Evolutionary conservation across 495 filamentous ascomycete species (phyloP), one percentile per base, ranked within the genome.

Genomic region (Tuber magnatum): DNA sequence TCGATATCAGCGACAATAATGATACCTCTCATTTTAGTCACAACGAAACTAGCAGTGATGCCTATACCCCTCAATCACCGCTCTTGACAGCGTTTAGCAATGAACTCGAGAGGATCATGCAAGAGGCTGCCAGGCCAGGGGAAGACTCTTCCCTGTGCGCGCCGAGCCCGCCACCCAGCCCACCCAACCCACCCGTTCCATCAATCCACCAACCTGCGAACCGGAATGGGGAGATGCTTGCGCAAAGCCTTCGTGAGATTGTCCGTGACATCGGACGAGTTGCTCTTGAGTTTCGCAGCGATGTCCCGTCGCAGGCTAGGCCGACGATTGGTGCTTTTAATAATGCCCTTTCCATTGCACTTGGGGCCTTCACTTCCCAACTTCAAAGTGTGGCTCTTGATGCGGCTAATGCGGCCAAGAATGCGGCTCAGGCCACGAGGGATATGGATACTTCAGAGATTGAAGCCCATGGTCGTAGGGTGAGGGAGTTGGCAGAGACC

Each of bases 61-160:
- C 74, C 48, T 70, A 46, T 24, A 22, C 70, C 7, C 22, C 69
- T 43, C 75, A 81, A 12, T 78, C 83, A 73, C 83, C 87, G 39
- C 81, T 88, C 39, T 82, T 89, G 70, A 84, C 84, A 51, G 85
- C 85, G 56, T 88, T 88, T 69, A 87, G 88, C 71, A 84, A 83
- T n/a, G 87, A 89, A 75, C 80, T 89, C 77, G 84, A 87, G 51
- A 86, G 82, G 73, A 80, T 88, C 22, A 76, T 87, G 56, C 56
- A 65, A 35, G 56, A 65, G 28, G 56, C 28, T 65, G 56, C 69
- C 51, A 82, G 73, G 69, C 82, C 44, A 74, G 73, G 14, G 43
- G 72, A 44, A 56, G 69, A 46, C 35, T 73, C 35, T 70, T 51
- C 43, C 44, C 51, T 69, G 77, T 3, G 24, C 40, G 61, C 14